A percentile compares a stretch with the other conserved stretches of the same genome.
phyloP scores from a whole-genome alignment of 768 basidiomycete species.

The Boletellus emodensis region DNA sequence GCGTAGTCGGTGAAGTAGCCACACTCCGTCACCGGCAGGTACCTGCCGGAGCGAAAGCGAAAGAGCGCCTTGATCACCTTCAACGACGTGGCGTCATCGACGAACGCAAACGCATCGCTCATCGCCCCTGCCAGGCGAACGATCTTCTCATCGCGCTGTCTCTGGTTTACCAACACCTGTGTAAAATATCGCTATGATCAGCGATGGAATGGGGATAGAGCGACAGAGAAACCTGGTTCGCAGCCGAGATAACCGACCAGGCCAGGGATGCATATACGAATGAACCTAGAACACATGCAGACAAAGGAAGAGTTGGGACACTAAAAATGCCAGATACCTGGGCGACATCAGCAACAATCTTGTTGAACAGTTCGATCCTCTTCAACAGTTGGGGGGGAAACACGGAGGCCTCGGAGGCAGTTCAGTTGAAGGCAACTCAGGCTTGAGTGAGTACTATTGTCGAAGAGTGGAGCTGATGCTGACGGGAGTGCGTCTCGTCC shows the following conservation, averaged over 20 bases:
- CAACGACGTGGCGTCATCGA: background rate
- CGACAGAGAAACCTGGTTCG: background rate
- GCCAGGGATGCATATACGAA: background rate
- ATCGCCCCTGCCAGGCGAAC: background rate
- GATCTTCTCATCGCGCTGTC: background rate
- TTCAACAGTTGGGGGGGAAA: no score
- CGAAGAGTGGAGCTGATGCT: no score
- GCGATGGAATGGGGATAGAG: background rate
- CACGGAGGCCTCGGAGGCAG: no score
- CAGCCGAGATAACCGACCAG: no score
- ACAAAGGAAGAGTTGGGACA: background rate
- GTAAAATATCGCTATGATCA: background rate
- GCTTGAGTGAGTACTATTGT: no score
- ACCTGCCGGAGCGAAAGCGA: background rate
- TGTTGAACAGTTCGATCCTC: background rate
- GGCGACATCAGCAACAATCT: no score
- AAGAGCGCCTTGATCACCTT: background rate
- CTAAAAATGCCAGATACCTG: background rate
- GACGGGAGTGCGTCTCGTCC: no score
- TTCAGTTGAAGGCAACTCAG: no score
- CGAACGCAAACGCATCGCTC: background rate
- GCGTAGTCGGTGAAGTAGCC: background rate
- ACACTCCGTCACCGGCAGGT: background rate
- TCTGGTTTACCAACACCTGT: background rate
- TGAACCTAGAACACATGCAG: background rate